Conservation (phyloP, 2,329 filamentous ascomycete species). For the Aspergillus costaricaensis region DNA sequence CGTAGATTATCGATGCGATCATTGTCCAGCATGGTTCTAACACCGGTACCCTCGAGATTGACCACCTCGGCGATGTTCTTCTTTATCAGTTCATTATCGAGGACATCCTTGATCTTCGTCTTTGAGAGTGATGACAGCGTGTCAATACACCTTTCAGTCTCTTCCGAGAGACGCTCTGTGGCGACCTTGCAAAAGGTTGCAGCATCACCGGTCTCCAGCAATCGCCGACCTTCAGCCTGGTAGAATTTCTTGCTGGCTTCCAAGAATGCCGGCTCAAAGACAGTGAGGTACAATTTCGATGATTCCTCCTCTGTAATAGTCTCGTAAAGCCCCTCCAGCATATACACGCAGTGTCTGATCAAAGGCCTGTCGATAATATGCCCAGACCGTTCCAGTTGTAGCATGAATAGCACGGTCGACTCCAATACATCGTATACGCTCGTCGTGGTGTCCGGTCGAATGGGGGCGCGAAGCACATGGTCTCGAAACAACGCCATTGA, state of each 20-base stretch:
- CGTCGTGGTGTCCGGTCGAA: slow-evolving; percentile 43
- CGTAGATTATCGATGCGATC: slow-evolving; percentile 75
- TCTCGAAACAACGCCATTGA: slow-evolving; percentile 89
- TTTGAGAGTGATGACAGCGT: slow-evolving; percentile 74
- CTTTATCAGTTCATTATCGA: slow-evolving; percentile 78
- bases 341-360: slow-evolving; percentile 79
- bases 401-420: slow-evolving; percentile 82
- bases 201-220: slow-evolving; percentile 78
- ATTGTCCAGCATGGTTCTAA: slow-evolving; percentile 89
- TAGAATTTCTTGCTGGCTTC: slow-evolving; percentile 74
- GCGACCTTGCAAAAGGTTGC: slow-evolving; percentile 79
- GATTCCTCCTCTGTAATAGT: slow-evolving; percentile 74
- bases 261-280: slow-evolving; percentile 80
- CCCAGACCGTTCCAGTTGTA: slow-evolving; percentile 87
- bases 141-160: slow-evolving; percentile 78
- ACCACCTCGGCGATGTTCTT: slow-evolving; percentile 79
- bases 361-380: slow-evolving; percentile 83
- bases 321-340: slow-evolving; percentile 88
- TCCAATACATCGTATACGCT: slow-evolving; percentile 74
- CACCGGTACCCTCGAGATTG: slow-evolving; percentile 78
- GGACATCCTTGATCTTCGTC: slow-evolving; percentile 71
- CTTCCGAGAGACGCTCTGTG: slow-evolving; percentile 72
- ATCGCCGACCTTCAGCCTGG: slow-evolving; percentile 67
- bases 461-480: slow-evolving; percentile 69
- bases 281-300: slow-evolving; percentile 78